A percentile compares a stretch with the other conserved stretches of the same genome.
These are phyloP conservation scores for Botryosphaeria dothidea DNA, from an alignment of 2,329 filamentous ascomycete genomes.

Conservation along the genomic window DNA sequence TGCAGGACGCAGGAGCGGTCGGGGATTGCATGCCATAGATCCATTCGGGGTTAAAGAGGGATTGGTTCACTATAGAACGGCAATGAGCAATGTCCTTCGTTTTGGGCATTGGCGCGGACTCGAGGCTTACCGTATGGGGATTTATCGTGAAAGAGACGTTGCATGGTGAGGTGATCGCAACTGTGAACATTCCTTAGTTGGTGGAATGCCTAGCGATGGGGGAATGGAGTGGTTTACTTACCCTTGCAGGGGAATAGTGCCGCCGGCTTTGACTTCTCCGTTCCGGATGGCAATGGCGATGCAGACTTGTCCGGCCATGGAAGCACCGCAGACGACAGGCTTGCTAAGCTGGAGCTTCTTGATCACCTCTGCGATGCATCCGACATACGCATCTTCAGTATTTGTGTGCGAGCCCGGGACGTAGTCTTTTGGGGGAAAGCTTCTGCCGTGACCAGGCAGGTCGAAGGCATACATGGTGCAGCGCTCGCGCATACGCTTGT, in stretches of 20 bases:
- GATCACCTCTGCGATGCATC: constrained; percentile 21
- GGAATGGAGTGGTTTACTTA: constrained; percentile 22
- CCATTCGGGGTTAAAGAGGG: constrained; percentile 51
- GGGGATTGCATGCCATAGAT: constrained; percentile 53
- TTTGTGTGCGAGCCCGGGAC: constrained; percentile 49
- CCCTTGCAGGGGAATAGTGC: constrained; percentile 50
- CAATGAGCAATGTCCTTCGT: background rate
- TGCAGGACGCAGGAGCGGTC: constrained; percentile 46
- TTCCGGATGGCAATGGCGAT: constrained; percentile 49
- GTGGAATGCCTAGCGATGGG: background rate
- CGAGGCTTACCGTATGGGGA: constrained; percentile 37
- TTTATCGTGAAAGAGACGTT: constrained; percentile 48
- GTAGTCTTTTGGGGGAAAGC: constrained; percentile 47
- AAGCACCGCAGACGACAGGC: constrained; percentile 52
- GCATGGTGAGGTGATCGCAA: constrained; percentile 44
- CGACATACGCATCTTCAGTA: constrained; percentile 47
- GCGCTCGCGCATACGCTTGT: constrained; percentile 47
- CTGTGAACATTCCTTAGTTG: constrained; percentile 22
- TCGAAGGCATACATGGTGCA: constrained; percentile 54
- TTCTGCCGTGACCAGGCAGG: constrained; percentile 51
- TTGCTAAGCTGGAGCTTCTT: constrained; percentile 36
- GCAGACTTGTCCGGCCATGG: constrained; percentile 54
- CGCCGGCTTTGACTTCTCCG: constrained; percentile 49
- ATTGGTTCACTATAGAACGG: constrained; percentile 42
- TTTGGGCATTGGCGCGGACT: background rate